Evolutionary conservation across 805 yeast genomes (phyloP), one percentile per base, ranked within the genome.

Genomic region (Monosporozyma siamensis): DNA sequence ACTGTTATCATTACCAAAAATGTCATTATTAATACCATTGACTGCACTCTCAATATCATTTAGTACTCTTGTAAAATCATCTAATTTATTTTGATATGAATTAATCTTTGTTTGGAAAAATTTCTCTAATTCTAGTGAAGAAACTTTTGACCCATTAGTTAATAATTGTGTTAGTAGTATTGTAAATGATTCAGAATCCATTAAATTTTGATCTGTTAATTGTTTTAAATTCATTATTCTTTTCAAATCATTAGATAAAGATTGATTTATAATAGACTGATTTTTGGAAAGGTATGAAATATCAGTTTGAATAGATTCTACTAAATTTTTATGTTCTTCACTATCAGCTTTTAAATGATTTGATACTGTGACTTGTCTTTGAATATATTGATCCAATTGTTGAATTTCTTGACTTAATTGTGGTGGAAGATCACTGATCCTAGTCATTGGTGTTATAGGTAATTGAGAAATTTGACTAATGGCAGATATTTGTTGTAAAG

Each of bases 341-440:
- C 73, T 69, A 49, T 79, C 82, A 6, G 77, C 71, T 48, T 78
- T 75, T 47, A 84, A 64, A 23, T 77, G 77, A 40, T 82, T 82
- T 2, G 88, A 80, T 41, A 82, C 79, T 39, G 77, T 71, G 34
- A 82, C 82, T 62, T 84, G 94, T 27, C 75, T 74, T 54, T 80
- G 82, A 39, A 84, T 80, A 55, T 80, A 82, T 44, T 75, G 71
- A 59, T 84, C 87, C 44, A 84, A 64, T 48, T 79, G 78, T 58
- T 80, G 83, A 29, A 84, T 65, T 55, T 83, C 86, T 46, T 66
- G 72, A 52, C 81, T 83, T 43, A 79, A 63, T n/a, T 65, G 72
- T n/a, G 75, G 80, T 2, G 92, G 89, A 31, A 84, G 64, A 46
- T 82, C 90, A 7, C 78, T 77, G 8, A 84, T 82, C 39, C 82